Evolutionary conservation across 495 filamentous ascomycete species (phyloP), one percentile per base, ranked within the genome.

Genomic region (Podospora conica): DNA sequence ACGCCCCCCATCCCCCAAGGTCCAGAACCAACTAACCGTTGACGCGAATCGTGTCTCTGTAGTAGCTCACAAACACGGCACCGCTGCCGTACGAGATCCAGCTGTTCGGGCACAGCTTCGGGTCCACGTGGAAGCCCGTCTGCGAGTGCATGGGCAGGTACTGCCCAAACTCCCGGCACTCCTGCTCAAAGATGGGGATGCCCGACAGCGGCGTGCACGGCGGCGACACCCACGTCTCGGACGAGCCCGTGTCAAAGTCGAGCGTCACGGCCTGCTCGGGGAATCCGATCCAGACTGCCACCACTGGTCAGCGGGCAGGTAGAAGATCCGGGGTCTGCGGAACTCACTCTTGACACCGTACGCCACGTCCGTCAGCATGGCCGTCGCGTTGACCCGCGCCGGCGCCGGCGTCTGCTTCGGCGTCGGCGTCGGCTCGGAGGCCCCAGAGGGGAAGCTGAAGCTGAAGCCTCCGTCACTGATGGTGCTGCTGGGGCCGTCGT

Each of bases 231-330:
- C 92, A 96, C 10, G 93, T 80, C 78, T 96, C 92, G 63, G 90
- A 92, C 66, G 91, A 94, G 1, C 90, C 90, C 11, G 90, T 93
- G 69, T 93, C 90, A 61, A 93, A 77, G 58, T 79, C 74, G 24
- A 84, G 66, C 8, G 71, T 75, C 8, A 81, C 72, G 7, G 69
- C 74, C 71, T 93, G 90, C 9, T 80, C 74, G 9, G 89, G 89
- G 5, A 86, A 88, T 28, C 90, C 90, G 60, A 93, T 73, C 21
- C 79, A 85, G 55, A 92, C 79, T 71, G 31, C n/a, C 23, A 20
- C 12, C 31, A 61, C 28, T 62, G 4, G 31, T 63, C 21, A 56
- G 48, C 27, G n/a, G 25, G 5, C 12, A 28, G 21, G 18, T n/a
- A 2, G 28, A 15, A 5, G 21, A 15, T 29, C 3, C 9, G 15